Percentiles rank a stretch among this genome's conserved stretches.
Evolutionary conservation across 2,329 filamentous ascomycete genomes (phyloP).

Genomic region (Diaporthe sp.): DNA sequence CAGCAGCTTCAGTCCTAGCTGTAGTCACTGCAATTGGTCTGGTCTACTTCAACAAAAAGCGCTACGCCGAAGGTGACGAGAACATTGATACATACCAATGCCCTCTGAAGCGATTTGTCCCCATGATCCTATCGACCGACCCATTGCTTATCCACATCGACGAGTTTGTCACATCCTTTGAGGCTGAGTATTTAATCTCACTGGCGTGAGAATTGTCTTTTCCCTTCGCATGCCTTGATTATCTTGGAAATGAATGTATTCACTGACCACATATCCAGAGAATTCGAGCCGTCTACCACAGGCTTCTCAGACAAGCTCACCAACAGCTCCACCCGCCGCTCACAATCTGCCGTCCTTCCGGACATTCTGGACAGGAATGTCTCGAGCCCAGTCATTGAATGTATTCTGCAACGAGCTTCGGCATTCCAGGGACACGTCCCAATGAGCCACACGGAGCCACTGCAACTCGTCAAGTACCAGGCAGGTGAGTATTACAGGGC

Average conservation of each 20-base stretch:
- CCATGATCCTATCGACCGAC: neutral
- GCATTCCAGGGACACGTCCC: conserved; percentile 14
- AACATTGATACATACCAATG: neutral
- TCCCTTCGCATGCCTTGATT: neutral
- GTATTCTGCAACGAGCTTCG: neutral
- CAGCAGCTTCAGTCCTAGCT: neutral
- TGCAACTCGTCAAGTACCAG: conserved; percentile 5
- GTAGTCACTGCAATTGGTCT: neutral
- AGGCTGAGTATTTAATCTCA: conserved; percentile 11
- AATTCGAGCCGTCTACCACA: neutral
- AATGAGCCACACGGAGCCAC: neutral
- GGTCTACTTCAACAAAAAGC: neutral
- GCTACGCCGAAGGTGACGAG: neutral
- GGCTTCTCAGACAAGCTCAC: neutral
- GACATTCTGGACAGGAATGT: neutral
- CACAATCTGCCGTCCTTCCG: neutral
- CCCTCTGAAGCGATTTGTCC: neutral
- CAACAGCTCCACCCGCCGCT: neutral
- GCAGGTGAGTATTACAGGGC: conserved; percentile 2
- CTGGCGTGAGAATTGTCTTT: neutral
- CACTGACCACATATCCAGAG: neutral
- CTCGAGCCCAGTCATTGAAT: neutral
- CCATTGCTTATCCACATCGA: conserved; percentile 12
- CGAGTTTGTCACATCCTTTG: conserved; percentile 11
- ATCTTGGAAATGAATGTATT: too few relatives aligned